phyloP scores from a whole-genome alignment of 2,329 filamentous ascomycete genomes.

The Calonectria henricotiae region DNA sequence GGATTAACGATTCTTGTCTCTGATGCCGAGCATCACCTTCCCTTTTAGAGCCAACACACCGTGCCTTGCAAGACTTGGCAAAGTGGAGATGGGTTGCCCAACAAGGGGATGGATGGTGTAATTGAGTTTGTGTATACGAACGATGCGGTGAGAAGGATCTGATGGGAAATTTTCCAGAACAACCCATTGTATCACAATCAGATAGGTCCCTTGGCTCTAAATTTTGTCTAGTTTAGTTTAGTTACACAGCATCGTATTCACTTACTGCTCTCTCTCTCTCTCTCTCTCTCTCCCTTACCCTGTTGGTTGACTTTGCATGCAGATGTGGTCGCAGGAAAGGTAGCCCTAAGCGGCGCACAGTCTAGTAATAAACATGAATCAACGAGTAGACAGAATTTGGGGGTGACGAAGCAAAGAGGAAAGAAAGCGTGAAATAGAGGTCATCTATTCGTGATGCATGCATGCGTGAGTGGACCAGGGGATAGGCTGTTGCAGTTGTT shows the following conservation, averaged over 20 bases:
- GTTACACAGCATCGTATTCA: background rate
- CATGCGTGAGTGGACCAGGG: background rate
- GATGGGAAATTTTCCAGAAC: background rate
- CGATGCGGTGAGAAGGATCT: background rate
- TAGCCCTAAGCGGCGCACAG: background rate
- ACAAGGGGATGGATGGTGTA: background rate
- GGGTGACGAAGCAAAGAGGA: background rate
- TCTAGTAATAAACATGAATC: background rate
- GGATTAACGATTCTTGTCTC: too few species aligned
- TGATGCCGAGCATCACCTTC: background rate
- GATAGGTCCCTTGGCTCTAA: background rate
- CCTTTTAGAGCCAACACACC: background rate
- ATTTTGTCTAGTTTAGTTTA: background rate
- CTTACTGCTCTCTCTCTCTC: background rate
- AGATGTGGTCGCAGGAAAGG: too few species aligned
- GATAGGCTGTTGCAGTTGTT: background rate
- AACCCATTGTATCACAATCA: background rate
- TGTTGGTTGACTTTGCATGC: too few species aligned
- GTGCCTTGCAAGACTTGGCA: constrained; percentile 1
- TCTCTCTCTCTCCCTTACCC: too few species aligned
- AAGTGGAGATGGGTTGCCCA: background rate
- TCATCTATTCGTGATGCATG: background rate
- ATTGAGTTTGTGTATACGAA: background rate
- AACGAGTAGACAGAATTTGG: background rate
- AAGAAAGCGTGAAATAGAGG: background rate